Conservation (phyloP, 768 basidiomycete genomes). For the Boletellus sp. region DNA sequence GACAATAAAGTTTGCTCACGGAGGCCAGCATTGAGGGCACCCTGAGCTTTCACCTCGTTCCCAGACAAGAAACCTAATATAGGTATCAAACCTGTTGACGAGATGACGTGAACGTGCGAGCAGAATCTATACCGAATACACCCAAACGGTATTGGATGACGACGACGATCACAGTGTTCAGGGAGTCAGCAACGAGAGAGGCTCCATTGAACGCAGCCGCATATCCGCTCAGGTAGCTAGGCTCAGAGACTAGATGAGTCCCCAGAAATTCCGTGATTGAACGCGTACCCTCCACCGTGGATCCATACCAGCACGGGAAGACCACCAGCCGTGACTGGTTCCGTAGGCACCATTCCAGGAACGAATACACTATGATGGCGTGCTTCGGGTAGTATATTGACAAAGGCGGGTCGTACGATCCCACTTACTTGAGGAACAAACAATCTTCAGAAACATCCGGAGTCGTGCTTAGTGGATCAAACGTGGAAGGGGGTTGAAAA, state of each 20-base stretch:
- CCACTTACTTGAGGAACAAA: too few relatives aligned
- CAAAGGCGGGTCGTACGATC: too few relatives aligned
- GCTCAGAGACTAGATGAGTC: too few relatives aligned
- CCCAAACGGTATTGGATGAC: too few relatives aligned
- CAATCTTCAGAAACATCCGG: slow-evolving; percentile 30
- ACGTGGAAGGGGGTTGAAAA: slow-evolving; percentile 18
- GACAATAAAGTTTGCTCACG: slow-evolving; percentile 15
- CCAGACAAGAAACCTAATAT: slow-evolving; percentile 35
- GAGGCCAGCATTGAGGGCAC: slow-evolving; percentile 34
- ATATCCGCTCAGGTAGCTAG: too few relatives aligned
- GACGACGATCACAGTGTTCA: too few relatives aligned
- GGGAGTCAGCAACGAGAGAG: too few relatives aligned
- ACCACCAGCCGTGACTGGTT: neutral
- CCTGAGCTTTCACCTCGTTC: slow-evolving; percentile 25
- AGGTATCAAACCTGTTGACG: neutral
- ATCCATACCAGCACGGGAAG: slow-evolving; percentile 36
- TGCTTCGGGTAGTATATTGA: too few relatives aligned
- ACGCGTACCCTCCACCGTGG: slow-evolving; percentile 34
- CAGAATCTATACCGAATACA: too few relatives aligned
- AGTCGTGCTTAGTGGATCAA: slow-evolving; percentile 2
- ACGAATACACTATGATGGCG: slow-evolving; percentile 10
- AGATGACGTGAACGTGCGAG: too few relatives aligned
- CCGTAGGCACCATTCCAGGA: slow-evolving; percentile 2
- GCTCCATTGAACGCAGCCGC: too few relatives aligned
- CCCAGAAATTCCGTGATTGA: too few relatives aligned